Evolutionary conservation across 2,329 filamentous ascomycete species (phyloP).

Genomic region (Fusarium proliferatum): DNA sequence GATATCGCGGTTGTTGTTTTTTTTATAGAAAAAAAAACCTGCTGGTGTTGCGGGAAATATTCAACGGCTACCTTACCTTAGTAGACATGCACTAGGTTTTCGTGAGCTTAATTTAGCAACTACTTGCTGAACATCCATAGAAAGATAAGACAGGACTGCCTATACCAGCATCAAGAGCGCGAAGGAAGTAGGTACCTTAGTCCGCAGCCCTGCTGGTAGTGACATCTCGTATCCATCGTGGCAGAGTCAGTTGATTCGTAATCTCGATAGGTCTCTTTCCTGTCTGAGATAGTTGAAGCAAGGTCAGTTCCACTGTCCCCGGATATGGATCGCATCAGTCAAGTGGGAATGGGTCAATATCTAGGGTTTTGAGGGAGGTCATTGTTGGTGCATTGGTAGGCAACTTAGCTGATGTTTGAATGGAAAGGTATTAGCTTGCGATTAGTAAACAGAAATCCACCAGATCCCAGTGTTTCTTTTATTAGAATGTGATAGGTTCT

Average conservation of each 20-base stretch:
- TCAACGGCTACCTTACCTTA: background rate
- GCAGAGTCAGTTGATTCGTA: background rate
- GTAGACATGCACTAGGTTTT: background rate
- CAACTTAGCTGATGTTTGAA: background rate
- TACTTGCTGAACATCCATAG: background rate
- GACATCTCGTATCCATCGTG: slow-evolving; percentile 2
- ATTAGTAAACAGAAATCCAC: background rate
- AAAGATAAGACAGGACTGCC: background rate
- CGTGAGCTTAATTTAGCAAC: background rate
- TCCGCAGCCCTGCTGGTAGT: background rate
- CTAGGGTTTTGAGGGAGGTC: background rate
- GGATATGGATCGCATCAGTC: background rate
- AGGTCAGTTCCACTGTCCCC: background rate
- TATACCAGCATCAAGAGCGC: background rate
- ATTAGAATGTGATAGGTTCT: slow-evolving; percentile 14
- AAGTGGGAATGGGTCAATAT: background rate
- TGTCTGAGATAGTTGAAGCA: background rate
- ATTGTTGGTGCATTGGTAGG: background rate
- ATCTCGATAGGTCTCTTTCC: background rate
- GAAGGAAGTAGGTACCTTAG: background rate
- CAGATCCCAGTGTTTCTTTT: slow-evolving; percentile 3
- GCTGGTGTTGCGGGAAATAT: background rate
- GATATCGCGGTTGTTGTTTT: background rate
- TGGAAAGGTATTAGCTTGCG: background rate
- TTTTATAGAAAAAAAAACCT: background rate